Evolutionary conservation across 345 rosid genomes (phyloP).

Genomic region (Salix koriyanagi): DNA sequence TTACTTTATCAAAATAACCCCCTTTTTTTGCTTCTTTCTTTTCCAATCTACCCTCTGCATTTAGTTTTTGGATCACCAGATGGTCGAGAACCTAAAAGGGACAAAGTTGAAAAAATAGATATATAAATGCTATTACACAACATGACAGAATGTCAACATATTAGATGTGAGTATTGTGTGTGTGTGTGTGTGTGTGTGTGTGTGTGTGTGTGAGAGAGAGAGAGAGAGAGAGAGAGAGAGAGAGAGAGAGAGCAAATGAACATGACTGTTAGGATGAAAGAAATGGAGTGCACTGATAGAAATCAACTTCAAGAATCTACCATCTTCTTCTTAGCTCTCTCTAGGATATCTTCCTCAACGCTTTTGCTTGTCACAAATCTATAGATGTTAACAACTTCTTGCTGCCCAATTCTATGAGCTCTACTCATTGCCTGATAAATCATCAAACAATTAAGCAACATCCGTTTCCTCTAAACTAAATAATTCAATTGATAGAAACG

Average conservation of each 20-base stretch:
- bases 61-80: conserved; percentile 94
- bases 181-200: background rate
- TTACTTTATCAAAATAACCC: conserved; percentile 86
- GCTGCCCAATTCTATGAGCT: conserved; percentile 99
- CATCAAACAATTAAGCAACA: background rate
- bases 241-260: background rate
- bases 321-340: conserved; percentile 99
- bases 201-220: too few species aligned
- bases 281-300: conserved; percentile 3
- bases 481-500: background rate
- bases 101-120: conserved; percentile 14
- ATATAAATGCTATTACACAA: background rate
- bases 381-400: conserved; percentile 94
- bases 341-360: conserved; percentile 97
- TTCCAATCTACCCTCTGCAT: conserved; percentile 99
- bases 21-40: conserved; percentile 97
- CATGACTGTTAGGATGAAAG: background rate
- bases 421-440: conserved; percentile 94
- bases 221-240: too few species aligned
- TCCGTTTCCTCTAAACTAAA: background rate
- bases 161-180: background rate
- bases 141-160: background rate
- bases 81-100: conserved; percentile 85
- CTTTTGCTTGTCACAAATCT: conserved; percentile 99
- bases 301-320: conserved; percentile 30